Conservation (phyloP, 169 alveolate genomes). For the Babesia divergens region DNA sequence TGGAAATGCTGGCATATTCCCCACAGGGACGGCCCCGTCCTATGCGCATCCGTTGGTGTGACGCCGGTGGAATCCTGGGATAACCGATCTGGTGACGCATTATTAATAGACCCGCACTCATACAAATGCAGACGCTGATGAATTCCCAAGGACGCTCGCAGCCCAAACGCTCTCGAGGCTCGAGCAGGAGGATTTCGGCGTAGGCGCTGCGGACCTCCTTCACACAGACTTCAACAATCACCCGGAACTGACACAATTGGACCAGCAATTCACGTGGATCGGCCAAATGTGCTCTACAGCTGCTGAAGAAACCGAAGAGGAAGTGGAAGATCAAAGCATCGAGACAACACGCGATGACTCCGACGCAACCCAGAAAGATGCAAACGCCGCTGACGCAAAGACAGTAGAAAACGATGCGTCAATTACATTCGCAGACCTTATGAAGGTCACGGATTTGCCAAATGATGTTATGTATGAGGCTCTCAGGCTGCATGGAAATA, state of each 20-base stretch:
- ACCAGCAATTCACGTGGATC: constrained; percentile 56
- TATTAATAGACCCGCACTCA: not conserved
- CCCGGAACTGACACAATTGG: constrained; percentile 15
- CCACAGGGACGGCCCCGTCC: too few species aligned
- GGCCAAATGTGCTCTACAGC: constrained; percentile 37
- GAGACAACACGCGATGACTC: not conserved
- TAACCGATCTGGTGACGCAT: too few species aligned
- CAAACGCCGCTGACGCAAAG: not conserved
- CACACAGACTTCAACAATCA: constrained; percentile 7
- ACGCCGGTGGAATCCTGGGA: too few species aligned
- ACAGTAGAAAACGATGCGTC: not conserved
- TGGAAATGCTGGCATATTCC: too few species aligned
- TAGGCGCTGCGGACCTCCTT: constrained; percentile 12
- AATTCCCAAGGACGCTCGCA: constrained; percentile 18
- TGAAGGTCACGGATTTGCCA: constrained; percentile 32
- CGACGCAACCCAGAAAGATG: constrained; percentile 1
- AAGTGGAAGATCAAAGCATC: not conserved
- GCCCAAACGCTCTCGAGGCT: constrained; percentile 44
- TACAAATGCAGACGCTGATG: constrained; percentile 17
- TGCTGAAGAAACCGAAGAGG: constrained; percentile 9
- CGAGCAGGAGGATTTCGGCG: constrained; percentile 50
- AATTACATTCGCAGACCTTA: not conserved
- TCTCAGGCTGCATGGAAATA: constrained; percentile 55
- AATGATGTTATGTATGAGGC: constrained; percentile 66
- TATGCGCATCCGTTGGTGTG: too few species aligned